Conservation (phyloP, 1,284 basidiomycete species). For the Puccinia hordei region DNA sequence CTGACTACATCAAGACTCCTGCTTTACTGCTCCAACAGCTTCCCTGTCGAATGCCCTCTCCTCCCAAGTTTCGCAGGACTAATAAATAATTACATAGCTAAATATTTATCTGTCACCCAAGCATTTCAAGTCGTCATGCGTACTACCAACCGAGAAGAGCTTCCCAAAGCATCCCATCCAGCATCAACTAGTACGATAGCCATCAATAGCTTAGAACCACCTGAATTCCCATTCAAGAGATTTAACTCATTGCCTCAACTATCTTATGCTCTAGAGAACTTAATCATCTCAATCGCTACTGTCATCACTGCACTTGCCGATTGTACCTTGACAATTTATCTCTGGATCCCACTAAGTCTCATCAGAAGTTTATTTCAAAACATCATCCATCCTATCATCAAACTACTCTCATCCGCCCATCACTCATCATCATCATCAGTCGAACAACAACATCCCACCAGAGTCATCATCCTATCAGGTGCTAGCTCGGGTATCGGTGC, state of each 20-base stretch:
- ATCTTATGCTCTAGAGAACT: slow-evolving; percentile 29
- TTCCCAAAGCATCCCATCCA: slow-evolving; percentile 39
- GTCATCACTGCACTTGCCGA: slow-evolving; percentile 17
- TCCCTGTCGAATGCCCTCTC: too few species aligned
- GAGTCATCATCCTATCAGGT: slow-evolving; percentile 39
- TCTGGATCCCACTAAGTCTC: slow-evolving; percentile 45
- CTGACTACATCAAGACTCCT: too few species aligned
- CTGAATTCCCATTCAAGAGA: slow-evolving; percentile 32
- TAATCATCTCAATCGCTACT: slow-evolving; percentile 28
- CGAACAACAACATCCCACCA: background rate
- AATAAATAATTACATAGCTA: too few species aligned
- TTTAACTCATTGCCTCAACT: background rate
- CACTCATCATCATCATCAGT: too few species aligned
- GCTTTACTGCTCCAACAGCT: too few species aligned
- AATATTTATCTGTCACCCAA: too few species aligned
- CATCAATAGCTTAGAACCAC: slow-evolving; percentile 24
- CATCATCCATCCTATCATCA: background rate
- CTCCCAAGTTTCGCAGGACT: too few species aligned
- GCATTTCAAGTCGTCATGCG: background rate
- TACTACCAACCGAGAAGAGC: background rate
- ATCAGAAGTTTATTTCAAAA: background rate
- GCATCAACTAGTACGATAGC: slow-evolving; percentile 24
- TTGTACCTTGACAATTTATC: slow-evolving; percentile 23
- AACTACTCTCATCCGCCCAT: background rate
- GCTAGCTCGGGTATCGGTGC: slow-evolving; percentile 49